phyloP scores from a whole-genome alignment of 805 yeast genomes.

The Yarrowia phangngaensis region DNA sequence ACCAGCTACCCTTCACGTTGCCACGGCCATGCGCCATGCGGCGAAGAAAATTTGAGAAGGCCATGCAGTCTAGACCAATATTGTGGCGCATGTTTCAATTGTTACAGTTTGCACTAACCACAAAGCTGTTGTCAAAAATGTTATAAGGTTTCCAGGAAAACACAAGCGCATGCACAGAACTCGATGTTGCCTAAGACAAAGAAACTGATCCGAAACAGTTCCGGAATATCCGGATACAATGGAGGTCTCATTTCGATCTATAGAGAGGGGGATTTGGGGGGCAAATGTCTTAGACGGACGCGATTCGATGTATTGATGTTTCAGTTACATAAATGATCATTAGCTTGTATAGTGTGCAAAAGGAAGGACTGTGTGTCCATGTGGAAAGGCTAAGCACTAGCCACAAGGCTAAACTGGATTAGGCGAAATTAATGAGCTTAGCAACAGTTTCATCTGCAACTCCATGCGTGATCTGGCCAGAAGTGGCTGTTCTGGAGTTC shows the following conservation, averaged over 20 bases:
- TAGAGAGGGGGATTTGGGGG: too few species aligned
- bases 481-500: constrained; percentile 17
- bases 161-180: too few species aligned
- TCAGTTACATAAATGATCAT: constrained; percentile 3
- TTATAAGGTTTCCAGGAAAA: too few species aligned
- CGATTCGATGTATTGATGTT: too few species aligned
- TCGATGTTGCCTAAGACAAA: constrained; percentile 1
- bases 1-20: background rate
- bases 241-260: too few species aligned
- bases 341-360: constrained; percentile 2
- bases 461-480: constrained; percentile 24
- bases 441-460: constrained; percentile 25
- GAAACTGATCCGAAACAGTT: too few species aligned
- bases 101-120: constrained; percentile 1
- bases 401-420: constrained; percentile 25
- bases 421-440: constrained; percentile 18
- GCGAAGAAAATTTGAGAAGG: background rate
- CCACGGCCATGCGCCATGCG: constrained; percentile 3
- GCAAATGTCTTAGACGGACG: too few species aligned
- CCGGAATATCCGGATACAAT: too few species aligned
- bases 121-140: too few species aligned
- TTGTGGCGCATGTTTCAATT: constrained; percentile 23
- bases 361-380: background rate
- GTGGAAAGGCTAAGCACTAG: constrained; percentile 5
- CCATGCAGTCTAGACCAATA: constrained; percentile 23